Conservation (phyloP, 78 protist genomes). For the Dictyostelium firmibasis region DNA sequence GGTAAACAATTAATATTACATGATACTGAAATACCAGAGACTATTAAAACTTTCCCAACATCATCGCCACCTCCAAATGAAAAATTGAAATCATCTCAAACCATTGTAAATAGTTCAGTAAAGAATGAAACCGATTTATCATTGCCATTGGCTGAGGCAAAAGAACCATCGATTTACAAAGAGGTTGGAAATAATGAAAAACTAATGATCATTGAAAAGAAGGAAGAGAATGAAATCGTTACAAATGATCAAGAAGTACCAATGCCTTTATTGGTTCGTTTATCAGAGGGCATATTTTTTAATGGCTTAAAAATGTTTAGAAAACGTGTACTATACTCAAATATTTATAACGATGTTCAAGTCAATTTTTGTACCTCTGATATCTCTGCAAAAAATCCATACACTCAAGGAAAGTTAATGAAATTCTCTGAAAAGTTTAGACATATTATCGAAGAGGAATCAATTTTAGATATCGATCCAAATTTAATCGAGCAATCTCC, state of each 20-base stretch:
- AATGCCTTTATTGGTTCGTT: not conserved
- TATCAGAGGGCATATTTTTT: not conserved
- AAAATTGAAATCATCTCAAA: not conserved
- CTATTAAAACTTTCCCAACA: not conserved
- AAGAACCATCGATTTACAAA: not conserved
- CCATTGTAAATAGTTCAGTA: not conserved
- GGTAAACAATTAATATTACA: constrained; percentile 47
- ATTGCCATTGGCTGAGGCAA: not conserved
- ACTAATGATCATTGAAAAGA: not conserved
- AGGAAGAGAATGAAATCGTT: not conserved
- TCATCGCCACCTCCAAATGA: not conserved
- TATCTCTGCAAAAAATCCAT: constrained; percentile 53
- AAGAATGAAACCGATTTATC: not conserved
- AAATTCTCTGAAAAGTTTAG: constrained; percentile 7
- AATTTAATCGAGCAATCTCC: not conserved
- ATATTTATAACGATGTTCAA: constrained; percentile 50
- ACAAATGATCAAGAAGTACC: constrained; percentile 15
- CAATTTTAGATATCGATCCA: not conserved
- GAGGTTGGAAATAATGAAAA: not conserved
- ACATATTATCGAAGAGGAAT: constrained; percentile 9
- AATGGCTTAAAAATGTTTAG: constrained; percentile 14
- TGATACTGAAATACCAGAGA: not conserved
- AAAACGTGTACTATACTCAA: constrained; percentile 35
- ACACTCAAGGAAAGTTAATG: not conserved
- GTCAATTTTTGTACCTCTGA: constrained; percentile 58